Percentiles rank a stretch among this genome's conserved stretches.
phyloP scores from a whole-genome alignment of 192 early-diverging fungal species.

The Helicostylum pulchrum region DNA sequence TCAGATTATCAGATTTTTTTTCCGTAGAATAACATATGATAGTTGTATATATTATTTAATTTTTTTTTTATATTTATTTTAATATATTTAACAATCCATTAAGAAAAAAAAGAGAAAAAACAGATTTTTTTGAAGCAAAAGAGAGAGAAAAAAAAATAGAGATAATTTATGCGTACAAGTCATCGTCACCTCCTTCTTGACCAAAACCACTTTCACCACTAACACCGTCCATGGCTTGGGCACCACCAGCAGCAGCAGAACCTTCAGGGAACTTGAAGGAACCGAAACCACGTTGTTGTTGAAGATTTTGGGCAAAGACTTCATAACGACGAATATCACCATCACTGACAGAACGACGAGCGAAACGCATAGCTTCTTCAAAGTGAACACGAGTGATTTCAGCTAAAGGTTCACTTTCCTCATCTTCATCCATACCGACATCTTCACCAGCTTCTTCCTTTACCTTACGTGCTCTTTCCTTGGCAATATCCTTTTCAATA shows the following conservation, averaged over 20 bases:
- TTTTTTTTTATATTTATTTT: too few species aligned
- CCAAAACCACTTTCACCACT: constrained; percentile 51
- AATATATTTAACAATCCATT: too few species aligned
- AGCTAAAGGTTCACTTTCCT: constrained; percentile 76
- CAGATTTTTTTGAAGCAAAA: background rate
- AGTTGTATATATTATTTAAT: too few species aligned
- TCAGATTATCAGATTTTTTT: too few species aligned
- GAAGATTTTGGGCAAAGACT: constrained; percentile 98
- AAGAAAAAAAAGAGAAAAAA: background rate
- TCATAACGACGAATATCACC: constrained; percentile 98
- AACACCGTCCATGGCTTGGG: constrained; percentile 13
- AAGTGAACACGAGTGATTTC: constrained; percentile 92
- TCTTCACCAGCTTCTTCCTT: constrained; percentile 68
- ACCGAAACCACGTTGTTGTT: constrained; percentile 91
- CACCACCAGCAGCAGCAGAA: constrained; percentile 22
- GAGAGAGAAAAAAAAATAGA: background rate
- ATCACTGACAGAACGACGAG: constrained; percentile 90
- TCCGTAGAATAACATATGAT: too few species aligned
- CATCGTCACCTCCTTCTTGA: constrained; percentile 74
- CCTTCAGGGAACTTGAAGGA: constrained; percentile 94
- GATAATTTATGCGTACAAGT: constrained; percentile 69
- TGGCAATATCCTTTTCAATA: constrained; percentile 84
- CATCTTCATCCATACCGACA: constrained; percentile 71
- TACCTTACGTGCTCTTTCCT: constrained; percentile 72
- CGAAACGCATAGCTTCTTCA: constrained; percentile 97